Conservation (phyloP, 2,329 filamentous ascomycete genomes). For the Aureobasidium subglaciale region DNA sequence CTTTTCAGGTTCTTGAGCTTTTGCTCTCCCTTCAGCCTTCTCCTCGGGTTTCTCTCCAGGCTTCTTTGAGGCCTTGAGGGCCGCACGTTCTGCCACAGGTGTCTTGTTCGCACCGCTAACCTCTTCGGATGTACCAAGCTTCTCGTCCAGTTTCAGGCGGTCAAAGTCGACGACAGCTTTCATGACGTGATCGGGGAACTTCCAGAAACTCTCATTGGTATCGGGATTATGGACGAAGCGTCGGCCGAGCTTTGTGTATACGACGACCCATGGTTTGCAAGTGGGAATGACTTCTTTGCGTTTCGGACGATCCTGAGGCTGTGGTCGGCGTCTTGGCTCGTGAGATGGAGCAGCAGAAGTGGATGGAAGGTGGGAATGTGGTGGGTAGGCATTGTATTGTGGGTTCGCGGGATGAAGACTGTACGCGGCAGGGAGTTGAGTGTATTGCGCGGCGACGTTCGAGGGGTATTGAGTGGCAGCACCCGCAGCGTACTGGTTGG, state of each 20-base stretch:
- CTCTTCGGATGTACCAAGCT: constrained; percentile 32
- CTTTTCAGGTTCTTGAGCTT: neutral
- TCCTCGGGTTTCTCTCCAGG: constrained; percentile 23
- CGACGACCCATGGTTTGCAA: constrained; percentile 79
- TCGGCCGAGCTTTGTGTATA: constrained; percentile 84
- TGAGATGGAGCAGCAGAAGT: neutral
- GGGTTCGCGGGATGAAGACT: neutral
- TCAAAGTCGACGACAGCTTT: constrained; percentile 64
- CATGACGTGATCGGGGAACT: constrained; percentile 81
- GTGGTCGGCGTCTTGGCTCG: constrained; percentile 55
- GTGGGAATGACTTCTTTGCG: constrained; percentile 72
- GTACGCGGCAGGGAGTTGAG: neutral
- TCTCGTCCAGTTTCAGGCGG: constrained; percentile 62
- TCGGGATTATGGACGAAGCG: constrained; percentile 83
- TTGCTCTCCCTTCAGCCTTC: constrained; percentile 17
- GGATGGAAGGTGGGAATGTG: neutral
- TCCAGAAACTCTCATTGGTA: constrained; percentile 90
- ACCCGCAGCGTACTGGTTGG: neutral
- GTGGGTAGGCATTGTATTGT: neutral
- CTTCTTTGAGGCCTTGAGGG: too few relatives aligned
- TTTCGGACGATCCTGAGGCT: constrained; percentile 72
- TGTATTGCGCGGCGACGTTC: neutral
- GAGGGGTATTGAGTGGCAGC: neutral
- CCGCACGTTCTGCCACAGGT: constrained; percentile 16
- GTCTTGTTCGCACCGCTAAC: constrained; percentile 22